Evolutionary conservation across 768 basidiomycete species (phyloP), one percentile per base, ranked within the genome.

Genomic region (Lactarius hatsudake): DNA sequence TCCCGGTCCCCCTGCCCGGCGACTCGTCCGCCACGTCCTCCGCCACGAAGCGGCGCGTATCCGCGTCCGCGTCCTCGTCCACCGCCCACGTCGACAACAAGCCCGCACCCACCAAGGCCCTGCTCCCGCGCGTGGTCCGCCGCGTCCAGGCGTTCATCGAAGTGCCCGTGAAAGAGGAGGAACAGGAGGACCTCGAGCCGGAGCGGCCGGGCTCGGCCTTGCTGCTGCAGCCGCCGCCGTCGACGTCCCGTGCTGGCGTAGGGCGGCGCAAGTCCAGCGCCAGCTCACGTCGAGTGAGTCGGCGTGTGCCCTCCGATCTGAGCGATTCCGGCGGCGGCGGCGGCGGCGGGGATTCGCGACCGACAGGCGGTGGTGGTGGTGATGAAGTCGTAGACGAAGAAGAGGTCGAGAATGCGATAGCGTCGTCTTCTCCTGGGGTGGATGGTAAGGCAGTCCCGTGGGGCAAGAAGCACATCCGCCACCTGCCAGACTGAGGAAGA

Each of bases 121-220:
- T 42, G 28, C 32, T 20, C 34, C 80, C 78, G 0, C 73, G 72
- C 43, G 73, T 91, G 18, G 80, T 91, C 51, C 84, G 89, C 26
- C 85, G 86, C 40, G 89, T 91, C 9, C 83, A 85, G 26, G 87
- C 89, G 32, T 73, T 80, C 2, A 74, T 84, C 7, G 80, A 90
- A 23, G 78, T 90, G 1, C 79, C 82, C 40, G 84, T 90, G 43
- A 90, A 82, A 63, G 88, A 90, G 74, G 86, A 85, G 5, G 78
- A 90, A 74, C 85, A 84, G 3, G 79, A 78, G 1, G 79, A 80
- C 4, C 78, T 78, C n/a, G 81, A 32, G 5, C 55, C 12, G 2
- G 72, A 15, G 34, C 64, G 59, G 28, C 65, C 55, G 15, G 45
- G 34, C 61, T 26, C 57, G 8, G 56, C 38, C 30, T 8, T 48